Base-by-base conservation (phyloP, 768 basidiomycete genomes). In the Strobilomyces dryophilus region DNA sequence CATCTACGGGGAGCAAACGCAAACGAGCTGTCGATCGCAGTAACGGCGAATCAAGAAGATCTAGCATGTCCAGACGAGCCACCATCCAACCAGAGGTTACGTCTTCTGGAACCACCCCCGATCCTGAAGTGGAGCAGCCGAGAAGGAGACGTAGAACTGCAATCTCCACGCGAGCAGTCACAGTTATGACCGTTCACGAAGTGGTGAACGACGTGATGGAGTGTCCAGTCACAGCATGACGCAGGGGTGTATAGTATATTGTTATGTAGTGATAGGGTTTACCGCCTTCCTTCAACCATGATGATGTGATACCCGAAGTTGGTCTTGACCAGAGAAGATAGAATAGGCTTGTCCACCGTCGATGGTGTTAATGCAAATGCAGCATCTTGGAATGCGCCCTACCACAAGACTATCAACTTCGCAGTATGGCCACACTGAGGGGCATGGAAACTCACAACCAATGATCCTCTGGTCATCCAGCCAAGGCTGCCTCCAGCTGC, bases 281-380 rank as follows among this genome's bases (percentile, higher is more conserved):
- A 83, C 34, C 87, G 81, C 35, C 90, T 80, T 17, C 89, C 90
- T 72, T 93, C 90, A 8, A 92, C 90, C 88, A 93, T 89, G 67
- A 93, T 92, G 62, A 93, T 84, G 66, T 93, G 91, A 69, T 92
- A 93, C 14, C 91, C 91, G 63, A 84, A 84, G 55, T 79, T 81
- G 7, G 91, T 93, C 71, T 92, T 93, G 32, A 92, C 85, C 45
- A 92, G 78, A 15, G 82, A 71, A 2, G 89, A 87, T 17, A 81
- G 63, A 46, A 79, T 71, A 4, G 91, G 90, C 57, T 88, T 91
- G 69, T 91, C 90, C 55, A 88, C 81, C 4, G 86, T 80, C 8
- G 91, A 93, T 3, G 90, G 89, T 26, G 79, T 73, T 44, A 93
- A 76, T 17, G 82, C 83, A 68, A 93, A 93, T 7, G 89, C 91